Conservation (phyloP, 495 filamentous ascomycete species). For the Beverwykella pulmonaria region DNA sequence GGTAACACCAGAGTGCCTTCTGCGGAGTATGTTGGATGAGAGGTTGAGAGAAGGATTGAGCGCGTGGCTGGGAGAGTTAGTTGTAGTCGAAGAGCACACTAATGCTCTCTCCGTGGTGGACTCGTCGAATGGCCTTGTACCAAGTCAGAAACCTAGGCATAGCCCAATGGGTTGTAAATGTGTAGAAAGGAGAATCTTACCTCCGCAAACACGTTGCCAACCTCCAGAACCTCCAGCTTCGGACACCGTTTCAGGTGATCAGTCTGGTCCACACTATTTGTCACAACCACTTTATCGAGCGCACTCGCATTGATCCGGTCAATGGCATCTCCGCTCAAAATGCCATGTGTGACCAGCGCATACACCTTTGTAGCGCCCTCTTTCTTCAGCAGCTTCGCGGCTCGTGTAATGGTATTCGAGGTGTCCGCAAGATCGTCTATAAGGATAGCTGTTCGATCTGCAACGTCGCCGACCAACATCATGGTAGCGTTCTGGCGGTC, state of each 20-base stretch:
- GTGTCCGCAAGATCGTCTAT: constrained; percentile 96
- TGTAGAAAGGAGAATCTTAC: constrained; percentile 52
- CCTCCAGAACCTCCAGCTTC: constrained; percentile 90
- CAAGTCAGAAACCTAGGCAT: no score
- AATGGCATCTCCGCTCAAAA: constrained; percentile 91
- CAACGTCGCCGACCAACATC: constrained; percentile 95
- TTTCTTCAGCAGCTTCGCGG: constrained; percentile 94
- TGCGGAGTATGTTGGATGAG: neutral
- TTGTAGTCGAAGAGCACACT: constrained; percentile 95
- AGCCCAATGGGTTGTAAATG: no score
- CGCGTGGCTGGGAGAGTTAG: constrained; percentile 43
- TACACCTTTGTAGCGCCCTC: constrained; percentile 87
- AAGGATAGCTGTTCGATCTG: constrained; percentile 78
- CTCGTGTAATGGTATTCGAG: constrained; percentile 92
- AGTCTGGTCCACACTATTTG: constrained; percentile 90
- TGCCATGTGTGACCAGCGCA: constrained; percentile 90
- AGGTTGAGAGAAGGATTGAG: neutral
- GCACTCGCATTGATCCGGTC: constrained; percentile 88
- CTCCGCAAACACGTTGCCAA: constrained; percentile 92
- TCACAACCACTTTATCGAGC: constrained; percentile 88
- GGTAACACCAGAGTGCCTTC: no score
- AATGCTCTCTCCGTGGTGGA: constrained; percentile 98
- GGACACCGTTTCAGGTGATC: constrained; percentile 72
- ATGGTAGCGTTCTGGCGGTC: constrained; percentile 96
- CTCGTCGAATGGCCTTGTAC: constrained; percentile 87